Evolutionary conservation across 2,329 filamentous ascomycete genomes (phyloP).

Genomic region (Cladorrhinum sp.): DNA sequence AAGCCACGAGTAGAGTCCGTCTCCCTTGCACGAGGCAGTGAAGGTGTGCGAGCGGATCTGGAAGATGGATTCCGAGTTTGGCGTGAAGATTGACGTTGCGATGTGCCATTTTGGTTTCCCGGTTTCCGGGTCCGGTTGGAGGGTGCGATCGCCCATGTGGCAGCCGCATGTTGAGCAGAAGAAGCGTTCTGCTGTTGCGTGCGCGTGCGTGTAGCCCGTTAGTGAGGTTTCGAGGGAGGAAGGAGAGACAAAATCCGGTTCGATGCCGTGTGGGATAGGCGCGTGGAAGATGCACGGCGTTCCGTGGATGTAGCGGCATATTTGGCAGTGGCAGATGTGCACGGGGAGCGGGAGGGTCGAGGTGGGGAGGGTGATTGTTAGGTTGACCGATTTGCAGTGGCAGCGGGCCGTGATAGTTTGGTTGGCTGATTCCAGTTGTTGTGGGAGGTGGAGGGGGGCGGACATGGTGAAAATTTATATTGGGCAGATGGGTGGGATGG

Average conservation of each 20-base stretch:
- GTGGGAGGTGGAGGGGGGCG: constrained; percentile 20
- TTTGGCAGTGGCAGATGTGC: constrained; percentile 46
- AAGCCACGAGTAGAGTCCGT: constrained; percentile 38
- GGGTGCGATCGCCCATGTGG: constrained; percentile 39
- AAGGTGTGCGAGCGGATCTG: constrained; percentile 37
- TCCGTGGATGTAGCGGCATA: constrained; percentile 44
- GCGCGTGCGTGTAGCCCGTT: constrained; percentile 35
- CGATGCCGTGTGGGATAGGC: constrained; percentile 33
- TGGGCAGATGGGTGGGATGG: no score
- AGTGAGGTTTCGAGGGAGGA: constrained; percentile 36
- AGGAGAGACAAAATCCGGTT: constrained; percentile 39
- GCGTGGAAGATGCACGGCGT: constrained; percentile 43
- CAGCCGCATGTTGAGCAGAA: constrained; percentile 47
- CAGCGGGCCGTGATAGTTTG: constrained; percentile 44
- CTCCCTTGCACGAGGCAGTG: constrained; percentile 36
- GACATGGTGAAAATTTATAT: constrained; percentile 14
- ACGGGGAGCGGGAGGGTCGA: constrained; percentile 39
- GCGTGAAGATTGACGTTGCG: constrained; percentile 39
- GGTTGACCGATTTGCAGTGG: constrained; percentile 43
- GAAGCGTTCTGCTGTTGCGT: constrained; percentile 34
- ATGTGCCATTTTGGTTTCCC: constrained; percentile 37
- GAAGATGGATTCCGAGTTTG: constrained; percentile 36
- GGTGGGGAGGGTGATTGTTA: constrained; percentile 39
- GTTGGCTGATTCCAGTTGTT: constrained; percentile 16
- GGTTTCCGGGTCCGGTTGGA: constrained; percentile 17